Conservation (phyloP, 1,139 yeast genomes). For the Pichia sp. region DNA sequence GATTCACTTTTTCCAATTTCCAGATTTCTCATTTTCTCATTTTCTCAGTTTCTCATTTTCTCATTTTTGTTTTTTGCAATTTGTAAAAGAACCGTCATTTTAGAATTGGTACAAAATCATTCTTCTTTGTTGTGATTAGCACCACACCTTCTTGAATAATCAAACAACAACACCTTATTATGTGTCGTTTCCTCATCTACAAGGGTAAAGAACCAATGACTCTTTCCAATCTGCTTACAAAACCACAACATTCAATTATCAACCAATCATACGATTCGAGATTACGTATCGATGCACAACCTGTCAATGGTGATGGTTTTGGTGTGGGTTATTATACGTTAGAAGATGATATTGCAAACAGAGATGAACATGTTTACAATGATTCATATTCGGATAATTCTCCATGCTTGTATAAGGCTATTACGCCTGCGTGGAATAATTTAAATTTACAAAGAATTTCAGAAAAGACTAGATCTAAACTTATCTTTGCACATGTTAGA, state of each 20-base stretch:
- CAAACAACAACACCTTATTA: constrained; percentile 14
- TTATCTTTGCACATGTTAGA: constrained; percentile 92
- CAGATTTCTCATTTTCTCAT: no score
- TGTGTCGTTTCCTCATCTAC: constrained; percentile 56
- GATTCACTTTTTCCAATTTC: background rate
- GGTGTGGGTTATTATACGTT: constrained; percentile 91
- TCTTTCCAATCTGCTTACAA: constrained; percentile 77
- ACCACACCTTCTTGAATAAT: no score
- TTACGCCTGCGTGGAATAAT: constrained; percentile 97
- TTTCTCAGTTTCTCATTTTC: no score
- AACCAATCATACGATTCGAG: constrained; percentile 93
- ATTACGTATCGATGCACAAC: constrained; percentile 79
- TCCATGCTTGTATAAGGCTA: constrained; percentile 85
- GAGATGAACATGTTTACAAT: background rate
- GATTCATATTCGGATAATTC: constrained; percentile 32
- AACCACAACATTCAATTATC: constrained; percentile 95
- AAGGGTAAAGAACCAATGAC: constrained; percentile 75
- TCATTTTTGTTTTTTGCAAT: no score
- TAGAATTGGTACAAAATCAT: no score
- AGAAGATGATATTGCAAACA: constrained; percentile 32
- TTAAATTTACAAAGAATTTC: constrained; percentile 80
- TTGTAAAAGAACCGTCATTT: no score
- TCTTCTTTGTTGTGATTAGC: no score
- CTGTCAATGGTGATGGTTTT: constrained; percentile 96
- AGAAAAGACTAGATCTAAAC: constrained; percentile 72